Conservation (phyloP, 192 early-diverging fungal genomes). For the Funneliformis geosporum region DNA sequence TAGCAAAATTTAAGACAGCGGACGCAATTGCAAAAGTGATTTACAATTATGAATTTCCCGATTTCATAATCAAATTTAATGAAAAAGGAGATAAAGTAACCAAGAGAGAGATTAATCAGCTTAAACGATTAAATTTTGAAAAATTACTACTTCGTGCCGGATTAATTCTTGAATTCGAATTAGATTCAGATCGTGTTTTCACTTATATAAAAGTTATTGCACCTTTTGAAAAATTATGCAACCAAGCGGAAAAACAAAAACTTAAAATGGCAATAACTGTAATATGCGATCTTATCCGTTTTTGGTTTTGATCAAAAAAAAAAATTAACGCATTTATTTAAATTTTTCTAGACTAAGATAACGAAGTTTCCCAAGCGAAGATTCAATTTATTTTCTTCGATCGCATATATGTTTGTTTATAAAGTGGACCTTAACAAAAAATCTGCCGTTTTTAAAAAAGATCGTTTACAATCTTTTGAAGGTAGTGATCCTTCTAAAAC, state of each 20-base stretch:
- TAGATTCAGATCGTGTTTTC: slow-evolving; percentile 34
- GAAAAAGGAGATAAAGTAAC: slow-evolving; percentile 34
- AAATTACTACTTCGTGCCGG: slow-evolving; percentile 41
- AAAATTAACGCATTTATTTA: too few species aligned
- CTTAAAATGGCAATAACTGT: slow-evolving; percentile 43
- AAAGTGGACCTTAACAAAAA: slow-evolving; percentile 13
- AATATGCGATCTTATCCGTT: neutral
- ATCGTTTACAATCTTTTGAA: slow-evolving; percentile 35
- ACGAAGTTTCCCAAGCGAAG: too few species aligned
- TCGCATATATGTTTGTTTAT: too few species aligned
- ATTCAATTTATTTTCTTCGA: too few species aligned
- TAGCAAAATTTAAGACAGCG: neutral
- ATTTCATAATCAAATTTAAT: slow-evolving; percentile 44
- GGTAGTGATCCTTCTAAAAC: slow-evolving; percentile 32
- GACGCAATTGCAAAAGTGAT: slow-evolving; percentile 47
- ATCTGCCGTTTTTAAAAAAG: slow-evolving; percentile 42
- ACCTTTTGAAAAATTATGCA: slow-evolving; percentile 45
- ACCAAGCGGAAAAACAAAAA: slow-evolving; percentile 42
- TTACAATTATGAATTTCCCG: slow-evolving; percentile 39
- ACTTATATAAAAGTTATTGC: slow-evolving; percentile 45
- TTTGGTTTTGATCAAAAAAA: neutral
- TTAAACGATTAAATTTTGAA: slow-evolving; percentile 38
- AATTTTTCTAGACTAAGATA: too few species aligned
- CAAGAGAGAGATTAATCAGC: neutral
- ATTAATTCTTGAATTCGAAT: slow-evolving; percentile 44